A percentile compares a stretch with the other conserved stretches of the same genome.
phyloP scores from a whole-genome alignment of 257 asterid species.

The Rhazya stricta region DNA sequence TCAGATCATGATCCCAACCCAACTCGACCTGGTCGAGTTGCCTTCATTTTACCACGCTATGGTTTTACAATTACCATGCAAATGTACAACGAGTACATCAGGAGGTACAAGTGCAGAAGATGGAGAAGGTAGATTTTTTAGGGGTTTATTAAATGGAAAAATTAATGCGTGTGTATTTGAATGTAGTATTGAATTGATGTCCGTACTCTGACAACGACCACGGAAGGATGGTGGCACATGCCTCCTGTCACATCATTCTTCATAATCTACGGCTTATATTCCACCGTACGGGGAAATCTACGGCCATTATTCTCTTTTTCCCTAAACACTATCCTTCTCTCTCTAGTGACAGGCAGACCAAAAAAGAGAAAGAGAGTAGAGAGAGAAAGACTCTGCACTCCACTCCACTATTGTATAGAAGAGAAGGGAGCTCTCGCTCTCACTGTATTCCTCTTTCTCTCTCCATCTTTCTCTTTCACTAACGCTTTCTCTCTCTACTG shows the following conservation, averaged over 20 bases:
- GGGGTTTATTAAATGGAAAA: neutral
- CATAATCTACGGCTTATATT: slow-evolving; percentile 43
- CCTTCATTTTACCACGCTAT: too few relatives aligned
- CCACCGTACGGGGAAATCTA: slow-evolving; percentile 42
- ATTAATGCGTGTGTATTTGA: slow-evolving; percentile 13
- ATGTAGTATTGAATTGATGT: slow-evolving; percentile 24
- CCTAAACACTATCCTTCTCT: slow-evolving; percentile 14
- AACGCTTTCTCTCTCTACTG: slow-evolving; percentile 41
- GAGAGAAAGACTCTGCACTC: slow-evolving; percentile 19
- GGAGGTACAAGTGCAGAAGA: neutral
- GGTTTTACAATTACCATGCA: neutral
- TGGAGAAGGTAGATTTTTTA: too few relatives aligned
- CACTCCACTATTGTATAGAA: slow-evolving; percentile 6
- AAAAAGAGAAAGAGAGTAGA: slow-evolving; percentile 8
- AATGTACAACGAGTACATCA: neutral
- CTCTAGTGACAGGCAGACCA: slow-evolving; percentile 26
- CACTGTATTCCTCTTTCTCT: slow-evolving; percentile 16
- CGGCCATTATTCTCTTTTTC: slow-evolving; percentile 40
- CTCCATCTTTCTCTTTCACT: slow-evolving; percentile 16
- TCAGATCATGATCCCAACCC: too few relatives aligned
- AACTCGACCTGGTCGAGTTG: too few relatives aligned
- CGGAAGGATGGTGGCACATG: slow-evolving; percentile 98
- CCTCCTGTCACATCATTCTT: slow-evolving; percentile 74
- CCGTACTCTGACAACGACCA: slow-evolving; percentile 98
- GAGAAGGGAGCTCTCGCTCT: neutral